These are phyloP conservation scores for Lactifluus pinguis DNA, from an alignment of 768 basidiomycete species.

Conservation along the genomic window DNA sequence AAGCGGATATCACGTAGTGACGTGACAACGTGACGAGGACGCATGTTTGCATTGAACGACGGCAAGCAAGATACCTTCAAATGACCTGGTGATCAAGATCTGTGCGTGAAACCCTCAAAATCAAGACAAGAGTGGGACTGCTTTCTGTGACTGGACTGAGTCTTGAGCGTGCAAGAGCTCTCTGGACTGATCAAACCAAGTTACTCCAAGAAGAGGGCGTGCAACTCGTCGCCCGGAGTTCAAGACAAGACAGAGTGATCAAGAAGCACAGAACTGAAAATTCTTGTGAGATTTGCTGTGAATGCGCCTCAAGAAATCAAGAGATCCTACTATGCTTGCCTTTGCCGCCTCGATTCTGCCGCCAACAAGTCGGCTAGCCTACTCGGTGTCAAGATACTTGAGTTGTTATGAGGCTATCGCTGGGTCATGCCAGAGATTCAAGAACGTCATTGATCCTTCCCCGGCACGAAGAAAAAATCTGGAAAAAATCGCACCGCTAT, in stretches of 20 bases:
- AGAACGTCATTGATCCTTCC: background rate
- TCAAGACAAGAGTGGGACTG: slow-evolving; percentile 1
- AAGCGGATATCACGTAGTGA: slow-evolving; percentile 12
- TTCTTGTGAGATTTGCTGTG: slow-evolving; percentile 10
- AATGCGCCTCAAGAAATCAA: slow-evolving; percentile 8
- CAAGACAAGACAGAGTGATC: slow-evolving; percentile 16
- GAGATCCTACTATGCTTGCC: slow-evolving; percentile 8
- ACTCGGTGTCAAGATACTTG: slow-evolving; percentile 4
- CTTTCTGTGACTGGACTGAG: slow-evolving; percentile 15
- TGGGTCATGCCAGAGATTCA: background rate
- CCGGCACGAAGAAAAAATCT: background rate
- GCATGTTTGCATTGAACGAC: slow-evolving; percentile 13
- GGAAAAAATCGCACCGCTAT: slow-evolving; percentile 10
- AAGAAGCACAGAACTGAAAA: slow-evolving; percentile 2
- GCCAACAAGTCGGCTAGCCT: slow-evolving; percentile 1
- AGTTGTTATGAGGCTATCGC: background rate
- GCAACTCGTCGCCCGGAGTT: slow-evolving; percentile 3
- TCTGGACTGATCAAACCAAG: background rate
- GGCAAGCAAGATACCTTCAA: slow-evolving; percentile 15
- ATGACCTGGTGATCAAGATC: slow-evolving; percentile 7
- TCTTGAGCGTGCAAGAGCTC: slow-evolving; percentile 11
- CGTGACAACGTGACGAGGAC: slow-evolving; percentile 16
- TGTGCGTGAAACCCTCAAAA: slow-evolving; percentile 3
- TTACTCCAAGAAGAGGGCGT: slow-evolving; percentile 5
- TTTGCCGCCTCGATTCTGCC: slow-evolving; percentile 11